phyloP scores from a whole-genome alignment of 345 rosid species.

The rapeseed (Brassica napus) region Da-Ae NC_063436.1:14369001-14369500 shows the following conservation, averaged over 20 bases:
- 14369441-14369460: slow-evolving; percentile 54
- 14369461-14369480: slow-evolving; percentile 54
- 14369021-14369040: slow-evolving; percentile 74
- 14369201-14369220: slow-evolving; percentile 15
- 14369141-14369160: slow-evolving; percentile 84
- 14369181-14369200: slow-evolving; percentile 25
- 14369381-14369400: slow-evolving; percentile 86
- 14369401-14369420: slow-evolving; percentile 85
- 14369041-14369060: slow-evolving; percentile 94
- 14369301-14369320: slow-evolving; percentile 84
- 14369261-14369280: slow-evolving; percentile 98
- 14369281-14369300: slow-evolving; percentile 96
- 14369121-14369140: slow-evolving; percentile 95
- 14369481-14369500: slow-evolving; percentile 52
- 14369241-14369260: slow-evolving; percentile 77
- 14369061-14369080: slow-evolving; percentile 62
- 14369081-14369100: slow-evolving; percentile 94
- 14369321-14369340: slow-evolving; percentile 53
- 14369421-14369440: slow-evolving; percentile 96
- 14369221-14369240: slow-evolving; percentile 55
- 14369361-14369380: slow-evolving; percentile 87
- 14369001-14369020: slow-evolving; percentile 12
- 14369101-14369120: slow-evolving; percentile 86
- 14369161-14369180: slow-evolving; percentile 31
- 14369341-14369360: slow-evolving; percentile 75